Evolutionary conservation across 495 filamentous ascomycete genomes (phyloP).

Genomic region (Penicillium manginii): DNA sequence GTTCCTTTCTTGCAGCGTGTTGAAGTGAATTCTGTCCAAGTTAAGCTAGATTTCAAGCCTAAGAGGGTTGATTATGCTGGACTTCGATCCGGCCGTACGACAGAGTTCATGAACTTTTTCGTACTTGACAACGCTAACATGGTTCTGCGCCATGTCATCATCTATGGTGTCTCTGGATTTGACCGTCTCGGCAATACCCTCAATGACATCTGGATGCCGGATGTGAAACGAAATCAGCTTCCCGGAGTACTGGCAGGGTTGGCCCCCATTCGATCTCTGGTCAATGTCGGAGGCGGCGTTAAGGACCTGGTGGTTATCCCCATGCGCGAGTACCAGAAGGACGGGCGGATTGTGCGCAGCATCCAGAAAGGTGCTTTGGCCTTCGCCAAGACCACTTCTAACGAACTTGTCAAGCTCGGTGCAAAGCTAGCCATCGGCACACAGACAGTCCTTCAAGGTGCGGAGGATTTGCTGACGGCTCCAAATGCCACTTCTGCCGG

Average conservation of each 20-base stretch:
- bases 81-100: slow-evolving; percentile 95
- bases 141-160: slow-evolving; percentile 82
- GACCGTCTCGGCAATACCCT: slow-evolving; percentile 83
- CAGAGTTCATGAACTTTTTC: slow-evolving; percentile 99
- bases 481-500: slow-evolving; percentile 29
- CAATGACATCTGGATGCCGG: slow-evolving; percentile 97
- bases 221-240: slow-evolving; percentile 88
- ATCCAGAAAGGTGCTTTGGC: slow-evolving; percentile 86
- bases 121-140: slow-evolving; percentile 88
- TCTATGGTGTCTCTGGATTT: slow-evolving; percentile 90
- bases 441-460: slow-evolving; percentile 84
- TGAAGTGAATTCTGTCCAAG: slow-evolving; percentile 79
- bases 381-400: slow-evolving; percentile 91
- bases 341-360: slow-evolving; percentile 88
- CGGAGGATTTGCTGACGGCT: slow-evolving; percentile 74
- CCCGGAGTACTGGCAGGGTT: slow-evolving; percentile 86
- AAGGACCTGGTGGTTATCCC: slow-evolving; percentile 86
- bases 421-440: slow-evolving; percentile 95
- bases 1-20: slow-evolving; percentile 88
- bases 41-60: slow-evolving; percentile 96
- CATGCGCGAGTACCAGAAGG: slow-evolving; percentile 89
- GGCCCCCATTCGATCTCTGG: slow-evolving; percentile 84
- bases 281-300: slow-evolving; percentile 87
- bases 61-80: slow-evolving; percentile 95
- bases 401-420: slow-evolving; percentile 87